Conservation (phyloP, 2,329 filamentous ascomycete species). For the Aspergillus sp. region DNA sequence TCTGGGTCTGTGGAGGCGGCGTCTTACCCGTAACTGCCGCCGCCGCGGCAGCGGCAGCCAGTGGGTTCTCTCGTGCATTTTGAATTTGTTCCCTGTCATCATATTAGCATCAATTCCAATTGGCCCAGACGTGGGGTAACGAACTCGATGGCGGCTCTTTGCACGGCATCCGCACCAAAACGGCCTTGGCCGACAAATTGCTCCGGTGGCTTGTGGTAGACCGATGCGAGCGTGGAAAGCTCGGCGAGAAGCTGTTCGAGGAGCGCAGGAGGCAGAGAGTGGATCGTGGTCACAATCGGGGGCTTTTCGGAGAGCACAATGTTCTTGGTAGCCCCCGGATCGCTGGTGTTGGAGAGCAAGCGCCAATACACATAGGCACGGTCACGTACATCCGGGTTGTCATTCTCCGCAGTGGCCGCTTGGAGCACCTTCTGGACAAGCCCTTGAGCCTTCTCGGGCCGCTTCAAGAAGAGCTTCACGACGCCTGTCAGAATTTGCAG, state of each 20-base stretch:
- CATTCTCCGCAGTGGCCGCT: constrained; percentile 86
- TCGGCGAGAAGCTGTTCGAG: constrained; percentile 88
- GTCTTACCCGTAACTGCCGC: constrained; percentile 59
- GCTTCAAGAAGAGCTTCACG: constrained; percentile 96
- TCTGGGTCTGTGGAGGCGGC: constrained; percentile 54
- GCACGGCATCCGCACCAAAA: constrained; percentile 89
- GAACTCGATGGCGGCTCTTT: constrained; percentile 86
- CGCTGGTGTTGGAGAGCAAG: constrained; percentile 74
- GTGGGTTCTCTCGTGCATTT: constrained; percentile 88
- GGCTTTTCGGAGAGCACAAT: constrained; percentile 94
- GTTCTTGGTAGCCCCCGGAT: constrained; percentile 86
- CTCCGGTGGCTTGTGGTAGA: constrained; percentile 97
- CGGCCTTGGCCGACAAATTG: constrained; percentile 96
- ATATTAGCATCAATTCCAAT: constrained; percentile 12
- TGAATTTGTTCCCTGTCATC: constrained; percentile 72
- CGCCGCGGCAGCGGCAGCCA: constrained; percentile 76
- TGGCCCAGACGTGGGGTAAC: constrained; percentile 19
- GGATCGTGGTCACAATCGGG: constrained; percentile 90
- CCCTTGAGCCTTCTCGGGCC: constrained; percentile 84
- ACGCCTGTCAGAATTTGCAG: constrained; percentile 95
- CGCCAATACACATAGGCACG: constrained; percentile 98
- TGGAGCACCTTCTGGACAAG: constrained; percentile 94
- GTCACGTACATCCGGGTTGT: constrained; percentile 96
- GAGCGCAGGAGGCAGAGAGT: constrained; percentile 75
- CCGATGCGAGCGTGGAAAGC: constrained; percentile 90